Evolutionary conservation across 768 basidiomycete genomes (phyloP).

Genomic region (Leccinum barrowsii): DNA sequence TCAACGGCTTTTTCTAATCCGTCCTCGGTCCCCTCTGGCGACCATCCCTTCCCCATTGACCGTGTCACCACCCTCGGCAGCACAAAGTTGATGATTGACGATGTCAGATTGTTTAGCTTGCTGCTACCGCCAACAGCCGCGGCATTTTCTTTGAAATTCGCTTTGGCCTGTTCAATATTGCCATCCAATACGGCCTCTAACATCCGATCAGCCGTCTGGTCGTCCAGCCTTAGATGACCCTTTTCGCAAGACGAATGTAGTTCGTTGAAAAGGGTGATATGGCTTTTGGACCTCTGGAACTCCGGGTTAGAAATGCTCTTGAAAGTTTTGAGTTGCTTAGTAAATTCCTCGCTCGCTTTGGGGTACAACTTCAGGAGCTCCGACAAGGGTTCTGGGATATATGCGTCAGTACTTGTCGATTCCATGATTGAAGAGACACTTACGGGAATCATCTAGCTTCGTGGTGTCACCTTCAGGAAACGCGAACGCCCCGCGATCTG

Average conservation of each 20-base stretch:
- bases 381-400: constrained; percentile 10
- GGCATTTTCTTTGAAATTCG: neutral
- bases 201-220: neutral
- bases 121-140: no score
- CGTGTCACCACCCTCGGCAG: no score
- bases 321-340: neutral
- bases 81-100: no score
- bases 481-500: constrained; percentile 15
- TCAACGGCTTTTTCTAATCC: constrained; percentile 3
- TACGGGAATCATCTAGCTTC: constrained; percentile 4
- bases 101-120: no score
- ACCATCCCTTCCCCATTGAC: neutral
- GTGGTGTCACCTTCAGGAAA: neutral
- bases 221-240: neutral
- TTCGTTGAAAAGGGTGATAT: constrained; percentile 9
- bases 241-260: neutral
- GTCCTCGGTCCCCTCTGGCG: neutral
- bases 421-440: neutral
- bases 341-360: constrained; percentile 2
- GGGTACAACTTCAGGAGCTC: constrained; percentile 11
- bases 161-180: constrained; percentile 2
- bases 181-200: constrained; percentile 6
- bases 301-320: constrained; percentile 7
- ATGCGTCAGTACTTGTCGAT: neutral
- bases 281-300: constrained; percentile 14